A percentile compares a stretch with the other conserved stretches of the same genome.
Conservation (phyloP, 495 filamentous ascomycete genomes). For the Aspergillus bertholletiae region DNA sequence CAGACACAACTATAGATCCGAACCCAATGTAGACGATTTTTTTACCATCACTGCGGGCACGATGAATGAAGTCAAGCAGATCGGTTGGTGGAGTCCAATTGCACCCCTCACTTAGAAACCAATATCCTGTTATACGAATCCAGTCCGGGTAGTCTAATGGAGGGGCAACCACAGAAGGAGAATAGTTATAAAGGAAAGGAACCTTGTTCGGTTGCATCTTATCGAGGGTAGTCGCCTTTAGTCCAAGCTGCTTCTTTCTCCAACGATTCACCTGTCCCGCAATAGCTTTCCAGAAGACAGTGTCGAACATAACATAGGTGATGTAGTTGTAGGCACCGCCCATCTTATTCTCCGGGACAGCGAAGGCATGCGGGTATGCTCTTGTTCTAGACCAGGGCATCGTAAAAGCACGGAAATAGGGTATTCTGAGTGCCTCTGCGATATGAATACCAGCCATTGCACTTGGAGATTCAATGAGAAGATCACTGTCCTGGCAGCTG, state of each 20-base stretch:
- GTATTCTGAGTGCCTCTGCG: slow-evolving; percentile 89
- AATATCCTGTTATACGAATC: slow-evolving; percentile 96
- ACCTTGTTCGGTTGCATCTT: slow-evolving; percentile 96
- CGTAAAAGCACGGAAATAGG: slow-evolving; percentile 96
- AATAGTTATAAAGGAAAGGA: slow-evolving; percentile 97
- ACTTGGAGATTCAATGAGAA: slow-evolving; percentile 92
- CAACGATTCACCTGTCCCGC: slow-evolving; percentile 90
- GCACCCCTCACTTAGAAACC: slow-evolving; percentile 86
- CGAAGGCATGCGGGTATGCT: slow-evolving; percentile 95
- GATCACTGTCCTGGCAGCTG: slow-evolving; percentile 81
- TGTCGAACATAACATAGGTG: slow-evolving; percentile 96
- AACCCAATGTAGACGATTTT: slow-evolving; percentile 97
- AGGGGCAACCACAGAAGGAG: slow-evolving; percentile 83
- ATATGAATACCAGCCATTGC: slow-evolving; percentile 99
- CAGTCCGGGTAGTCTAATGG: slow-evolving; percentile 96
- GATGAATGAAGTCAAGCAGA: slow-evolving; percentile 73
- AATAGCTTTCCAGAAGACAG: slow-evolving; percentile 92
- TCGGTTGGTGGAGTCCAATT: slow-evolving; percentile 73
- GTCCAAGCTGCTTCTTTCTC: slow-evolving; percentile 73
- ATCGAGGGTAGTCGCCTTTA: slow-evolving; percentile 79
- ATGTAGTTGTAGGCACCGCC: slow-evolving; percentile 93
- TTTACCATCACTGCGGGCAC: slow-evolving; percentile 75
- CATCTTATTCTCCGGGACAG: slow-evolving; percentile 90
- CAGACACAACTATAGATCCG: slow-evolving; percentile 91
- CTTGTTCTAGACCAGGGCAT: slow-evolving; percentile 98